These are phyloP conservation scores for Plantago rigida DNA, from an alignment of 305 asterid species.

Conservation along the genomic window DNA sequence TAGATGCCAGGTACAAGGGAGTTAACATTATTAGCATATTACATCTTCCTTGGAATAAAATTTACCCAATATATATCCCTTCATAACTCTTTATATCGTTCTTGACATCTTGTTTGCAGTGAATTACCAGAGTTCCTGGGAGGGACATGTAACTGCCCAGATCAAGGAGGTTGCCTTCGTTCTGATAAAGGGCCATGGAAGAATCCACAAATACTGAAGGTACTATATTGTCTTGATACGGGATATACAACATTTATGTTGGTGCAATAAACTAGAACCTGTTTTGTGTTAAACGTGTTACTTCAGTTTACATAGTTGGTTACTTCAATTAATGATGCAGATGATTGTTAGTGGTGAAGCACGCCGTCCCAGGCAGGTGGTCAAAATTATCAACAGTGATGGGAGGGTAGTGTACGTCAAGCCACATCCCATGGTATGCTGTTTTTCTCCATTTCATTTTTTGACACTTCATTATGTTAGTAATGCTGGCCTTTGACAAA, in stretches of 20 bases:
- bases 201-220: conserved; percentile 82
- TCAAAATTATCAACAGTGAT: conserved; percentile 81
- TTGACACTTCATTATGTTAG: conserved; percentile 8
- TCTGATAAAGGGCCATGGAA: conserved; percentile 99
- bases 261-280: conserved; percentile 4
- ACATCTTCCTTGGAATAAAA: conserved; percentile 10
- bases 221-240: conserved; percentile 20
- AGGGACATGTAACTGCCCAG: conserved; percentile 76
- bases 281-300: conserved; percentile 5
- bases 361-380: conserved; percentile 70
- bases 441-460: conserved; percentile 11
- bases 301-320: conserved; percentile 17
- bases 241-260: conserved; percentile 3
- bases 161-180: conserved; percentile 81
- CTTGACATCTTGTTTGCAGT: conserved; percentile 34
- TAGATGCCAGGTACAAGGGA: conserved; percentile 65
- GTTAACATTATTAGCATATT: conserved; percentile 9
- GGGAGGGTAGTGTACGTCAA: conserved; percentile 87
- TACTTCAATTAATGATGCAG: conserved; percentile 36
- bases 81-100: conserved; percentile 10
- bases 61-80: background rate
- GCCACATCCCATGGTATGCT: conserved; percentile 60
- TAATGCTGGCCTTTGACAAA: conserved; percentile 16
- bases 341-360: conserved; percentile 86
- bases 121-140: conserved; percentile 91